Evolutionary conservation across 2,329 filamentous ascomycete species (phyloP), one percentile per base, ranked within the genome.

Genomic region (Huntiella abstrusa): DNA sequence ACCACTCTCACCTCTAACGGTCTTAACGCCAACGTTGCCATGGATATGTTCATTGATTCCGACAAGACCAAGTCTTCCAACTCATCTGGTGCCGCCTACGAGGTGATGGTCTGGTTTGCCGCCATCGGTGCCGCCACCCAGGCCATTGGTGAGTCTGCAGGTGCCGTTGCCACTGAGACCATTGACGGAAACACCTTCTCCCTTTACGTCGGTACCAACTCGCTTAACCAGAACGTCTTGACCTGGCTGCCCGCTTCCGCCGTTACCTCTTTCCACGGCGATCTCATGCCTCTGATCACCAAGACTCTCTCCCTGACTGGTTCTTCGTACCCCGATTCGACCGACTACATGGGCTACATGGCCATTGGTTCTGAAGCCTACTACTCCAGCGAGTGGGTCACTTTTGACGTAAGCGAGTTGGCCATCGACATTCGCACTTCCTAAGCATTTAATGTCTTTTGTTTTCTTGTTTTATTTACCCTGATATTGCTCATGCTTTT

Each of bases 91-190:
- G 65, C 71, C 2, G 53, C 54, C 7, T 68, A 64, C 58, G 71
- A 75, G 59, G 61, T 75, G 58, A 74, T 74, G 69, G 63, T 75
- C 33, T 73, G 68, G 69, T 64, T 75, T 50, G 69, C 63, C 2
- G 57, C 59, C 3, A 65, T 66, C 41, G 70, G 70, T 2, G 12
- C 56, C 2, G 57, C 64, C 1, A 64, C 69, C 1, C 62, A 70
- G 50, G 66, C 69, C 19, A 62, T 73, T 50, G 71, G 70, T 37
- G 55, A 58, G 1, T 46, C 52, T 2, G 43, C 55, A 0, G 60
- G 60, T 5, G 51, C 57, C 0, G 49, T 63, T 0, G 53, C 57
- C 3, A 65, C 57, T 0, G 54, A 60, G 48, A 58, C 54, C 0
- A 17, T 73, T 2, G 57, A 66, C 17, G 64, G 61, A 2, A 65